A percentile compares a stretch with the other conserved stretches of the same genome.
Conservation (phyloP, 2,329 filamentous ascomycete species). For the Aspergillus sp. region DNA sequence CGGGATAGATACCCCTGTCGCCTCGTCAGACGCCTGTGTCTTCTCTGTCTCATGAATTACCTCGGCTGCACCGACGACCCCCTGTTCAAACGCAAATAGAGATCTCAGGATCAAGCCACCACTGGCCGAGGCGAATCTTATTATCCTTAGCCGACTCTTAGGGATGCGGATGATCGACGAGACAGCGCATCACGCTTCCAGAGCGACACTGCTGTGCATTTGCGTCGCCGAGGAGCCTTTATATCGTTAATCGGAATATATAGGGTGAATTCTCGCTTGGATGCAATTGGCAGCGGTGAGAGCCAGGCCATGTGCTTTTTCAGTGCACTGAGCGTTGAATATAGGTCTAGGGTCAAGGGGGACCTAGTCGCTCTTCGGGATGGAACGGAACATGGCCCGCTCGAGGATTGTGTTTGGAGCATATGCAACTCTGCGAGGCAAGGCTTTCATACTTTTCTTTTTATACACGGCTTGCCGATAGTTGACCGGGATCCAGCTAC, state of each 20-base stretch:
- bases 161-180: slow-evolving; percentile 30
- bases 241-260: background rate
- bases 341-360: slow-evolving; percentile 46
- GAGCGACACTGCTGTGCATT: slow-evolving; percentile 28
- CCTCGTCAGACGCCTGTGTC: background rate
- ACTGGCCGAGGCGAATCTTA: slow-evolving; percentile 31
- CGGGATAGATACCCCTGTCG: background rate
- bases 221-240: slow-evolving; percentile 30
- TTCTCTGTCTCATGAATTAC: background rate
- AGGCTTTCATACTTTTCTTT: background rate
- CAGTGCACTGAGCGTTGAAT: too few relatives aligned
- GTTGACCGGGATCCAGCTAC: too few relatives aligned
- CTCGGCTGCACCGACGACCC: background rate
- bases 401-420: background rate
- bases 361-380: slow-evolving; percentile 59
- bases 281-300: too few relatives aligned
- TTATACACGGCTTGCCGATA: too few relatives aligned
- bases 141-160: slow-evolving; percentile 23
- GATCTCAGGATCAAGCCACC: slow-evolving; percentile 37
- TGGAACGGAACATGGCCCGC: background rate
- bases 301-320: too few relatives aligned
- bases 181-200: slow-evolving; percentile 28
- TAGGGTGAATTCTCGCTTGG: too few relatives aligned
- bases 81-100: background rate
- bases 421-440: background rate